A percentile compares a stretch with the other conserved stretches of the same genome.
These are phyloP conservation scores for Moricandia arvensis DNA, from an alignment of 345 rosid genomes.

Conservation along the genomic window DNA sequence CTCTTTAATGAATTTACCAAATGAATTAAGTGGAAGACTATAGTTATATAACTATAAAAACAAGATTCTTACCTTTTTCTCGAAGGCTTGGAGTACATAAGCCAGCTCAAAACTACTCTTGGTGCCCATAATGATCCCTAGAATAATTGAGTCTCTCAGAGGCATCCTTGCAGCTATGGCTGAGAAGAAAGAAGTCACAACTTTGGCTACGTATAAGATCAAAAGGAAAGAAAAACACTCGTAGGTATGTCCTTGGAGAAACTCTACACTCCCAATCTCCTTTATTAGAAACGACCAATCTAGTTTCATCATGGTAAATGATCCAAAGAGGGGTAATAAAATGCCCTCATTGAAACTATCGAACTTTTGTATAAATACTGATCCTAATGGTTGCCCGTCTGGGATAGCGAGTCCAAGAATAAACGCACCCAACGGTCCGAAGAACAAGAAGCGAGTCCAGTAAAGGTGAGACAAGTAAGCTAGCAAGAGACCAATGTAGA, in stretches of 20 bases:
- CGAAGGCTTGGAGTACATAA: not conserved
- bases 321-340: constrained; percentile 39
- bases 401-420: constrained; percentile 47
- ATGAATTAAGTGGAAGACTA: not conserved
- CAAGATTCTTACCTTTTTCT: constrained; percentile 22
- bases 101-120: constrained; percentile 43
- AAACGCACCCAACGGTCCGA: constrained; percentile 28
- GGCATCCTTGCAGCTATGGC: constrained; percentile 42
- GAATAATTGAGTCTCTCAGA: constrained; percentile 36
- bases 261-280: not conserved
- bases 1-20: not conserved
- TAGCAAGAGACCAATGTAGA: constrained; percentile 18
- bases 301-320: constrained; percentile 26
- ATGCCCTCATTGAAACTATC: constrained; percentile 34
- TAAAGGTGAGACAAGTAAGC: constrained; percentile 6
- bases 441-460: not conserved
- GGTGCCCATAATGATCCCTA: constrained; percentile 42
- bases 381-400: constrained; percentile 47
- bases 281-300: constrained; percentile 8
- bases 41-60: not conserved
- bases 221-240: constrained; percentile 19
- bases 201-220: constrained; percentile 25
- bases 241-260: not conserved
- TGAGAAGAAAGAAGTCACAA: constrained; percentile 29
- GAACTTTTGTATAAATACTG: constrained; percentile 36